phyloP scores from a whole-genome alignment of 2,329 filamentous ascomycete genomes.

The Diaporthe helianthi region DNA sequence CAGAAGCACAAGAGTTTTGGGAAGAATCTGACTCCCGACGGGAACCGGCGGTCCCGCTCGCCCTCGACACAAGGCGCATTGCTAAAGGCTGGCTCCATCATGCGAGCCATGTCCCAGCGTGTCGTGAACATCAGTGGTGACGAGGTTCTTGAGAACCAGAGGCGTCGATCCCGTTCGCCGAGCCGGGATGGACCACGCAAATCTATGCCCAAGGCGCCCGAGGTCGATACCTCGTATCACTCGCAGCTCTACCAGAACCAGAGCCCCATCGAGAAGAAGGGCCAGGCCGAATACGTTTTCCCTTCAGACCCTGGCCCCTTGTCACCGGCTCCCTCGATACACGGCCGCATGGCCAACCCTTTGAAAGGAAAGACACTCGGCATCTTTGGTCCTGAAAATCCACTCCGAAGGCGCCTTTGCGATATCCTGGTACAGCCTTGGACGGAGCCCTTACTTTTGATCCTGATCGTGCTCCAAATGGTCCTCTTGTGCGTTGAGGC shows the following conservation, averaged over 20 bases:
- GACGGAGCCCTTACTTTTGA: constrained; percentile 84
- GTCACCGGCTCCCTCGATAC: constrained; percentile 39
- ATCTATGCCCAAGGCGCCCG: constrained; percentile 52
- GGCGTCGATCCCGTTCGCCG: constrained; percentile 64
- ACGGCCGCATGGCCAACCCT: constrained; percentile 68
- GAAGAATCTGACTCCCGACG: constrained; percentile 59
- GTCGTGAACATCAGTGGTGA: constrained; percentile 98
- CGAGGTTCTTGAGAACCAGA: constrained; percentile 78
- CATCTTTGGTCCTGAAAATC: constrained; percentile 81
- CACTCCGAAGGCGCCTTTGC: constrained; percentile 76
- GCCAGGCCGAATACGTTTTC: constrained; percentile 43
- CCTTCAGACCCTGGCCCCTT: constrained; percentile 43
- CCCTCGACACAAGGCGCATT: constrained; percentile 70
- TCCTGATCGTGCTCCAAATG: constrained; percentile 88
- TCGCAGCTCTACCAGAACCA: constrained; percentile 51
- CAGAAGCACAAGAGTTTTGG: constrained; percentile 64
- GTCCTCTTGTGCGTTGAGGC: constrained; percentile 88
- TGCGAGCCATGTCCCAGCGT: constrained; percentile 91
- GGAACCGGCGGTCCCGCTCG: constrained; percentile 63
- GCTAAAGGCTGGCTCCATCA: constrained; percentile 74
- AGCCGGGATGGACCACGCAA: constrained; percentile 60
- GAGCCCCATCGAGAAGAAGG: constrained; percentile 54
- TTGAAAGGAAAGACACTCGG: constrained; percentile 86
- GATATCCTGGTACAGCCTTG: constrained; percentile 85
- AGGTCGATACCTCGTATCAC: constrained; percentile 59